These are phyloP conservation scores for Fraxinus sp. DNA, from an alignment of 305 asterid species.

Conservation along the genomic window DNA sequence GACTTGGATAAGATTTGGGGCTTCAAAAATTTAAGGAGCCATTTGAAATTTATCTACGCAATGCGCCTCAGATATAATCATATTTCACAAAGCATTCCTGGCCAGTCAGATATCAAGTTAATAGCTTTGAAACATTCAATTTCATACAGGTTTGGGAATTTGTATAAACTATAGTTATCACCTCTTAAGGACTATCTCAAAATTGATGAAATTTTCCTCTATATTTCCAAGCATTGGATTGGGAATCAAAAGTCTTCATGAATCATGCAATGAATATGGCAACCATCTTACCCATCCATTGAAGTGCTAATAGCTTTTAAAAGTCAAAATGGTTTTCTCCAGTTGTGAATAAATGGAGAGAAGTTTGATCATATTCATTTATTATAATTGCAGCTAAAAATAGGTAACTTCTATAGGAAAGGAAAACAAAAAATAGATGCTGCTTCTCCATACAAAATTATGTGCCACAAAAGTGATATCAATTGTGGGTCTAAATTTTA, in stretches of 20 bases:
- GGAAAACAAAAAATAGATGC: not conserved
- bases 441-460: not conserved
- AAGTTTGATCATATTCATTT: not conserved
- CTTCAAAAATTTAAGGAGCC: not conserved
- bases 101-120: not conserved
- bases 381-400: not conserved
- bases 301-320: not conserved
- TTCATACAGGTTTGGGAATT: not conserved
- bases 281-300: not conserved
- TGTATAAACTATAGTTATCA: not conserved
- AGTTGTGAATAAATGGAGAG: not conserved
- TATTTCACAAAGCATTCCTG: not conserved
- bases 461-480: not conserved
- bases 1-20: not conserved
- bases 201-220: not conserved
- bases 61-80: not conserved
- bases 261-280: not conserved
- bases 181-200: not conserved
- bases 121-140: not conserved
- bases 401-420: not conserved
- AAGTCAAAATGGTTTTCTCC: not conserved
- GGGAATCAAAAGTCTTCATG: not conserved
- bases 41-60: not conserved
- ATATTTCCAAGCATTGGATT: not conserved
- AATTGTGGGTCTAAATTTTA: not conserved